Percentiles rank a stretch among this genome's conserved stretches.
These are phyloP conservation scores for Talaromyces sp. DNA, from an alignment of 2,329 filamentous ascomycete genomes.

Conservation along the genomic window DNA sequence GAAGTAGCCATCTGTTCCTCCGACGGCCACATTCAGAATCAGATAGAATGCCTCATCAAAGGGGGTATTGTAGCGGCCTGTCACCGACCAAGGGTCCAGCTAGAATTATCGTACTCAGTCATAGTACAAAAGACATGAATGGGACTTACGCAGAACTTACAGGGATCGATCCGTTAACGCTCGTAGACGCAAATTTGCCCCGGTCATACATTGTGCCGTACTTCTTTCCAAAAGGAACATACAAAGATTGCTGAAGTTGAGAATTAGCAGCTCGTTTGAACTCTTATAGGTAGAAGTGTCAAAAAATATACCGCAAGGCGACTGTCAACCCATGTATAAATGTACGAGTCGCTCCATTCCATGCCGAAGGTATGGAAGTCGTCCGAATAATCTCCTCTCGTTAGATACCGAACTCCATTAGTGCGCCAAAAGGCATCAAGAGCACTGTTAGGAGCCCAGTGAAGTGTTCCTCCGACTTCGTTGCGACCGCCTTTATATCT, in stretches of 20 bases:
- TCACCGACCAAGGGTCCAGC: conserved; percentile 8
- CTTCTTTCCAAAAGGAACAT: conserved; percentile 9
- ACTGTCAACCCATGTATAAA: conserved; percentile 10
- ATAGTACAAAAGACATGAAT: neutral
- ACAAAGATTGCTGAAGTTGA: conserved; percentile 7
- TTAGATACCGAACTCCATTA: conserved; percentile 6
- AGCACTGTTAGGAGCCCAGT: conserved; percentile 5
- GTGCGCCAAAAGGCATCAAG: conserved; percentile 10
- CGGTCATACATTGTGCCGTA: conserved; percentile 10
- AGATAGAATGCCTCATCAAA: conserved; percentile 10
- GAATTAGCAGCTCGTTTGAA: neutral
- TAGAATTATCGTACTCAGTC: neutral
- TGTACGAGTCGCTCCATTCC: conserved; percentile 10
- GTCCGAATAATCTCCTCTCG: conserved; percentile 8
- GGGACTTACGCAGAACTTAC: neutral
- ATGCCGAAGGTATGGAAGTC: conserved; percentile 8
- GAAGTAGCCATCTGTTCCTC: conserved; percentile 4
- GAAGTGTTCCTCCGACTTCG: conserved; percentile 6
- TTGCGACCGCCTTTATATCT: conserved; percentile 9
- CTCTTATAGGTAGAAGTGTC: neutral
- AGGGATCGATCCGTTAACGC: conserved; percentile 10
- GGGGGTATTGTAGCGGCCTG: conserved; percentile 7
- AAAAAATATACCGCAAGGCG: conserved; percentile 5
- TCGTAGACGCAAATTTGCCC: conserved; percentile 6
- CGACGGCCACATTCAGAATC: conserved; percentile 7